These are phyloP conservation scores for Oryza officinalis DNA, from an alignment of 176 grass and related monocot species.

Conservation along the genomic window DNA sequence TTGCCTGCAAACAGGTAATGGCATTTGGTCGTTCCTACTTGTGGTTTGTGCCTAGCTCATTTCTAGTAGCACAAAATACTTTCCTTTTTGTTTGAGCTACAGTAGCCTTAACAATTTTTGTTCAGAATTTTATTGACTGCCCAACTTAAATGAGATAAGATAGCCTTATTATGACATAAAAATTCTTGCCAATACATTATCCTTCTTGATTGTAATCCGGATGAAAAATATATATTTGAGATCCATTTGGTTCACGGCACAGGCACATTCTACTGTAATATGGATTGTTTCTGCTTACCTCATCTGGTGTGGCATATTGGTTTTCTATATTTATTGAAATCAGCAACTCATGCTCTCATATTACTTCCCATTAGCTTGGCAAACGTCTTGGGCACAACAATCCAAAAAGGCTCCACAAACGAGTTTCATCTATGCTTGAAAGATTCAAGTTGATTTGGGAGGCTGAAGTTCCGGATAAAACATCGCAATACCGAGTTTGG, in stretches of 20 bases:
- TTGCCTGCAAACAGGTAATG: too few species aligned
- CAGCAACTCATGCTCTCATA: conserved; percentile 28
- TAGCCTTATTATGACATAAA: too few species aligned
- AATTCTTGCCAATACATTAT: too few species aligned
- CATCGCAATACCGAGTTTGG: conserved; percentile 83
- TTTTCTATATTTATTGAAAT: conserved; percentile 32
- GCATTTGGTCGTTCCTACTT: too few species aligned
- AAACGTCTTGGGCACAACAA: conserved; percentile 72
- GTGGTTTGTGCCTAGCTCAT: neutral
- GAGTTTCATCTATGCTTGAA: conserved; percentile 67
- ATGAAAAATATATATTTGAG: too few species aligned
- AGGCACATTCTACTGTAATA: too few species aligned
- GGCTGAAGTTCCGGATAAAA: conserved; percentile 70
- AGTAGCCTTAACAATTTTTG: neutral
- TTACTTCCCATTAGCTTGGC: conserved; percentile 62
- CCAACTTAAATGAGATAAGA: neutral
- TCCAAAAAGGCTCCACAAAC: conserved; percentile 71
- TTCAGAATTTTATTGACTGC: neutral
- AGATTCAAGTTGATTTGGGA: conserved; percentile 70
- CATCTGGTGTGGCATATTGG: conserved; percentile 15
- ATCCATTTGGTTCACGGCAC: too few species aligned
- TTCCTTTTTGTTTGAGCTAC: neutral
- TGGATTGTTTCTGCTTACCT: neutral
- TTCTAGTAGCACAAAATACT: neutral
- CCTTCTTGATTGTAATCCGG: neutral